These are phyloP conservation scores for Gossypium laxum DNA, from an alignment of 441 rosid genomes.

Conservation along the genomic window DNA sequence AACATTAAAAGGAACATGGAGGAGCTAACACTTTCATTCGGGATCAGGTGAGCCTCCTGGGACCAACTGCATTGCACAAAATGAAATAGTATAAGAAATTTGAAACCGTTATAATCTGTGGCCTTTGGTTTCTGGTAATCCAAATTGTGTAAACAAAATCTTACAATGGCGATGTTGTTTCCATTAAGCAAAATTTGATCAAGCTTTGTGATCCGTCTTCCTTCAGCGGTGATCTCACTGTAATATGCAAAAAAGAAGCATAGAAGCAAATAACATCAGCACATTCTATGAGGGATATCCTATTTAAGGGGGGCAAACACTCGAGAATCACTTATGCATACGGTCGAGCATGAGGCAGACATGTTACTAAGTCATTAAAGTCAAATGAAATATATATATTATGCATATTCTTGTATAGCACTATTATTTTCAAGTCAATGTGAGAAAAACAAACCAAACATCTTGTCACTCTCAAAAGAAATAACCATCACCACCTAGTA, in stretches of 20 bases:
- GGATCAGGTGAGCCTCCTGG: conserved; percentile 82
- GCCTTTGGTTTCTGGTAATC: neutral
- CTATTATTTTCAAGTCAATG: neutral
- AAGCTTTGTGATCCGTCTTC: conserved; percentile 83
- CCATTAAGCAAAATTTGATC: conserved; percentile 93
- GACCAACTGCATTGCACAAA: conserved; percentile 52
- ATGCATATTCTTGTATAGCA: neutral
- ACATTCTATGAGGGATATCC: neutral
- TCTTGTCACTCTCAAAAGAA: neutral
- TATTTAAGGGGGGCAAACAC: neutral
- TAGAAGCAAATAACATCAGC: conserved; percentile 1
- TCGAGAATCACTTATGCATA: neutral
- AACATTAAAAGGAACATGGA: neutral
- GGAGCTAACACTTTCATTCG: conserved; percentile 29
- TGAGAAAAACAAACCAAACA: conserved; percentile 5
- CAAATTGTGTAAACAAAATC: conserved; percentile 13
- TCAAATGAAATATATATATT: neutral
- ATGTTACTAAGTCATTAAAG: neutral
- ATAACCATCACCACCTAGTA: neutral
- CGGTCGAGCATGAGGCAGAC: neutral
- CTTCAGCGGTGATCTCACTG: conserved; percentile 90
- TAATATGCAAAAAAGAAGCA: neutral
- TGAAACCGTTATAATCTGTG: neutral
- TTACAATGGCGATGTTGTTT: conserved; percentile 86
- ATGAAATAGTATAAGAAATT: neutral